Base-by-base conservation (phyloP, 2,329 filamentous ascomycete species). In the Neonectria punicea region DNA sequence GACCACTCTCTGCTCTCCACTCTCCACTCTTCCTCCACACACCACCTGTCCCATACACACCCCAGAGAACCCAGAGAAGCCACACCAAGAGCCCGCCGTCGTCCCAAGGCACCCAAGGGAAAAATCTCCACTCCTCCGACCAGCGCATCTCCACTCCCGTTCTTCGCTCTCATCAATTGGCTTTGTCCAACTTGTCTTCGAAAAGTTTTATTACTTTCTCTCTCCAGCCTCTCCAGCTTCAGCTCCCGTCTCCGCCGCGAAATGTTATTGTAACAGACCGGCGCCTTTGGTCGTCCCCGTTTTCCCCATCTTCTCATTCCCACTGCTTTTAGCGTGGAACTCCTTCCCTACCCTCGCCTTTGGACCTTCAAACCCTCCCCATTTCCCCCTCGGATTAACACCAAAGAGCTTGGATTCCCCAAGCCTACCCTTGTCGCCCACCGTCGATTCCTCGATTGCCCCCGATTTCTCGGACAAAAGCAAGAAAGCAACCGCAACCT, bases 161-260 rank as follows among this genome's bases (percentile, higher is more conserved):
- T 71, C 65, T 68, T 69, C 70, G 63, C 69, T 67, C 70, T 65
- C 71, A 69, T 73, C 74, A 74, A 74, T 74, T 74, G 73, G 72
- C 62, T 69, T 74, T 71, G 61, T 72, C 69, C 71, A 73, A 73
- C 71, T 71, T 74, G 67, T 59, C 68, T 68, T 73, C 68, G 68
- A 74, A 74, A 76, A 75, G 63, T 74, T 76, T 76, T 75, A 73
- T 73, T 71, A 66, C 61, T 67, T 66, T 64, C 67, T 70, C 58
- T 67, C 59, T 60, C 59, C 67, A 70, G 71, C 68, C 69, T 73
- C 67, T 73, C 60, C 72, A 72, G 67, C 72, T 72, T 56, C 70
- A 62, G 54, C 62, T 63, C 47, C 64, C 14, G 65, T 64, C 68
- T 73, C 67, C 59, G 66, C 69, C 61, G 66, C 70, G 71, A 73